Percentiles rank a stretch among this genome's conserved stretches.
Conservation (phyloP, 108 stramenopile species). For the Nitzschia sp. region DNA sequence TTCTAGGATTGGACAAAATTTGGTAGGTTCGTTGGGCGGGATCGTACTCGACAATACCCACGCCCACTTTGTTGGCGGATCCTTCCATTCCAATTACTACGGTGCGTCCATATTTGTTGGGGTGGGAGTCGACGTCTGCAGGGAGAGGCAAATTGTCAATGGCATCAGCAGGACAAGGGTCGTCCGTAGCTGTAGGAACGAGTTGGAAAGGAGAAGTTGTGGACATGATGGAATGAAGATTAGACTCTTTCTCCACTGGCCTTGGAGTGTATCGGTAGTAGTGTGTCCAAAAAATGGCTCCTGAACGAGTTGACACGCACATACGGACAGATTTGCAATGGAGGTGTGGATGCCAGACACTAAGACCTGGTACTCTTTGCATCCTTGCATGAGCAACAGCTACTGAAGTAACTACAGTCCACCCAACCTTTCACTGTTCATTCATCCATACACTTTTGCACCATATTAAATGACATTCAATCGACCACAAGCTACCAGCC, state of each 20-base stretch:
- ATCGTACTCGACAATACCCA: constrained; percentile 87
- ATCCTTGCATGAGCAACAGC: too few relatives aligned
- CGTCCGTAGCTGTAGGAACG: constrained; percentile 44
- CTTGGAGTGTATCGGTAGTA: too few relatives aligned
- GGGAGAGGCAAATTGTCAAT: constrained; percentile 58
- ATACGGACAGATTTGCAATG: too few relatives aligned
- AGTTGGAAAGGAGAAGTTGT: background rate
- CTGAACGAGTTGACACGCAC: too few relatives aligned
- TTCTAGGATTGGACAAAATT: constrained; percentile 90
- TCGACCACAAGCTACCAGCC: too few relatives aligned
- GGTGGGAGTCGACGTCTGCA: background rate
- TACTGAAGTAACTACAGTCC: too few relatives aligned
- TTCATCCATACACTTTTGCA: too few relatives aligned
- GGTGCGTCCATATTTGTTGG: constrained; percentile 45
- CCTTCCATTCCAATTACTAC: constrained; percentile 97
- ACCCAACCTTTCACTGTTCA: too few relatives aligned
- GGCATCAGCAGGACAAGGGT: constrained; percentile 40
- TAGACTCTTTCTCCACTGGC: background rate
- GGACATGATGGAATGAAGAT: background rate
- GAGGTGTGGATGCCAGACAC: too few relatives aligned
- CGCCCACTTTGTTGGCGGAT: constrained; percentile 98
- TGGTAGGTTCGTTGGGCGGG: constrained; percentile 58
- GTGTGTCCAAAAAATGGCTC: too few relatives aligned
- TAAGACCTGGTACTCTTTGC: too few relatives aligned
- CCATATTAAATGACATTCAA: too few relatives aligned